These are phyloP conservation scores for Ustilago cynodontis DNA, from an alignment of 1,284 basidiomycete species.

Conservation along the genomic window DNA sequence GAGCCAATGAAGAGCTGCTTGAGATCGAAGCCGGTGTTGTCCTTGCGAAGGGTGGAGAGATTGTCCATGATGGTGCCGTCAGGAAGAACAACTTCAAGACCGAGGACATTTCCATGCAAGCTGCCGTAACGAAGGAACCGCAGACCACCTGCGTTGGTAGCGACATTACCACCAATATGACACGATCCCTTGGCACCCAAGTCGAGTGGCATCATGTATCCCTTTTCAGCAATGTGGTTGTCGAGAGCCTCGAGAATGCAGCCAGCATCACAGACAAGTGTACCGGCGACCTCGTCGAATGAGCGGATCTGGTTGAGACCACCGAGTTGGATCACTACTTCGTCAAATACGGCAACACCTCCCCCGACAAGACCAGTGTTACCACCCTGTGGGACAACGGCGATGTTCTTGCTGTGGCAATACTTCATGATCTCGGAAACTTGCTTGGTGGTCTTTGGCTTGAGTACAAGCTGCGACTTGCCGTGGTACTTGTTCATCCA, in stretches of 20 bases:
- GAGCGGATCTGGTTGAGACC: slow-evolving; percentile 87
- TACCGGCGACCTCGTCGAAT: slow-evolving; percentile 81
- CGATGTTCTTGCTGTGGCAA: slow-evolving; percentile 63
- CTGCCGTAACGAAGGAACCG: slow-evolving; percentile 94
- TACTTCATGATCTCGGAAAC: slow-evolving; percentile 79
- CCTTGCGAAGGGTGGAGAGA: slow-evolving; percentile 80
- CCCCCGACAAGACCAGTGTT: slow-evolving; percentile 99
- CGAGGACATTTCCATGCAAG: slow-evolving; percentile 92
- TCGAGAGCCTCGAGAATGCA: slow-evolving; percentile 93
- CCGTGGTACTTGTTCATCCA: slow-evolving; percentile 99
- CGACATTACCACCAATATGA: slow-evolving; percentile 97
- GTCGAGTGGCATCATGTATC: slow-evolving; percentile 97
- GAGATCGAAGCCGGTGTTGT: slow-evolving; percentile 99
- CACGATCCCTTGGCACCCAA: slow-evolving; percentile 98
- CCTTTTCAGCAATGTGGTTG: slow-evolving; percentile 85
- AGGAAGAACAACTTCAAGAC: slow-evolving; percentile 95
- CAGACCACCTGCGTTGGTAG: slow-evolving; percentile 97
- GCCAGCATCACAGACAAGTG: slow-evolving; percentile 81
- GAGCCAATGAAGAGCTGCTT: slow-evolving; percentile 99
- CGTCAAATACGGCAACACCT: slow-evolving; percentile 88
- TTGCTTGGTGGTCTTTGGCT: slow-evolving; percentile 87
- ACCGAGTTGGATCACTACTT: slow-evolving; percentile 85
- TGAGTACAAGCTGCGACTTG: slow-evolving; percentile 83
- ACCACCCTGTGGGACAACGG: slow-evolving; percentile 95
- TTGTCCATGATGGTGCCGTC: slow-evolving; percentile 81